Evolutionary conservation across 2,329 filamentous ascomycete species (phyloP).

Genomic region (Whalleya microplaca): DNA sequence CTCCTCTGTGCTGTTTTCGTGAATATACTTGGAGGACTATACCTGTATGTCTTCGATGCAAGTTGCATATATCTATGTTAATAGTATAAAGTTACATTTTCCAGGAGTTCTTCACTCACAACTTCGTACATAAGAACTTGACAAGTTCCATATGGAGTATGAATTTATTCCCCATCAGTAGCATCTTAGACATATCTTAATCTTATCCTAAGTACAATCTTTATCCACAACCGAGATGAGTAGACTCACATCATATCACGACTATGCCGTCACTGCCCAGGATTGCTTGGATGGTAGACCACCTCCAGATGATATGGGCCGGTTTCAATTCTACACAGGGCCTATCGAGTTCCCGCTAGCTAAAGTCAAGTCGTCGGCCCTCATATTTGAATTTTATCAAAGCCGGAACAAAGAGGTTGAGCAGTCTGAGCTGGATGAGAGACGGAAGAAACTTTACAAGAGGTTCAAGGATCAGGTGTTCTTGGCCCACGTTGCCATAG

Average conservation of each 20-base stretch:
- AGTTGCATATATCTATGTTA: background rate
- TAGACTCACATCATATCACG: constrained; percentile 20
- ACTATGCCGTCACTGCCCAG: constrained; percentile 19
- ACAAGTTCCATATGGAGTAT: background rate
- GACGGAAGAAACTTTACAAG: constrained; percentile 21
- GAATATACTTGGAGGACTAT: background rate
- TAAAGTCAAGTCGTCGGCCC: constrained; percentile 10
- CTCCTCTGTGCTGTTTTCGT: background rate
- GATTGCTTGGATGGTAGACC: constrained; percentile 22
- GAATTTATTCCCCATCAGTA: background rate
- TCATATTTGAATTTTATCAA: constrained; percentile 22
- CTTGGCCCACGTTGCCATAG: constrained; percentile 18
- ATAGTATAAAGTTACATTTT: background rate
- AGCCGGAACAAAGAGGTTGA: constrained; percentile 15
- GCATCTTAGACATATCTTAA: background rate
- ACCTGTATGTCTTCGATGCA: background rate
- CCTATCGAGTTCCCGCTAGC: constrained; percentile 17
- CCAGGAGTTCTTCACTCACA: background rate
- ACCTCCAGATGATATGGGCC: constrained; percentile 6
- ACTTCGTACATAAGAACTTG: background rate
- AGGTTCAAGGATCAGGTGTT: constrained; percentile 19
- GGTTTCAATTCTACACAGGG: constrained; percentile 6
- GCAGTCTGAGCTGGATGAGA: constrained; percentile 14
- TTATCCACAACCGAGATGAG: constrained; percentile 13
- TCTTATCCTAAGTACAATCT: background rate